These are phyloP conservation scores for Clonostachys solani DNA, from an alignment of 2,329 filamentous ascomycete species.

Conservation along the genomic window DNA sequence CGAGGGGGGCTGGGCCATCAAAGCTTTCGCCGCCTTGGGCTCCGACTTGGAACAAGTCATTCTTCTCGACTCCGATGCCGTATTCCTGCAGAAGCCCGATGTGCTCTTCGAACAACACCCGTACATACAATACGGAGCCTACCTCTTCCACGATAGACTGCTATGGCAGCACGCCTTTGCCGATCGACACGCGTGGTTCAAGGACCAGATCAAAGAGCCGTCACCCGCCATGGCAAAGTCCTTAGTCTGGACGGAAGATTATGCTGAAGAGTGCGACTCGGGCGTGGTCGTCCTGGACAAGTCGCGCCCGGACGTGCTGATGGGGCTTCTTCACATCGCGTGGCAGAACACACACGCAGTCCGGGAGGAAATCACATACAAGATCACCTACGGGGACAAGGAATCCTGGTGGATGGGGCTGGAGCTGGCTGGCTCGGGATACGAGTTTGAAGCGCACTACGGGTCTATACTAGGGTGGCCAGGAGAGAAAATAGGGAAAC, in stretches of 20 bases:
- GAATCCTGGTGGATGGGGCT: slow-evolving; percentile 41
- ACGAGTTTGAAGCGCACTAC: slow-evolving; percentile 34
- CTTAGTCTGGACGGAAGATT: slow-evolving; percentile 30
- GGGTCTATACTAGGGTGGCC: slow-evolving; percentile 32
- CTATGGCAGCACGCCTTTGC: slow-evolving; percentile 26
- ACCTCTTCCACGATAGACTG: slow-evolving; percentile 36
- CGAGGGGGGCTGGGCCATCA: slow-evolving; percentile 31
- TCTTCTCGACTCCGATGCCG: slow-evolving; percentile 30
- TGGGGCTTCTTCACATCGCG: slow-evolving; percentile 31
- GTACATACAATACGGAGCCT: slow-evolving; percentile 23
- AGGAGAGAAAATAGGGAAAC: neutral
- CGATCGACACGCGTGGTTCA: slow-evolving; percentile 30
- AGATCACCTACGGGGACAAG: slow-evolving; percentile 37
- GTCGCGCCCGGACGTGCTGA: slow-evolving; percentile 23
- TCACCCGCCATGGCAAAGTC: slow-evolving; percentile 23
- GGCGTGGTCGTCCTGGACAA: slow-evolving; percentile 37
- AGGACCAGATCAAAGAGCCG: slow-evolving; percentile 26
- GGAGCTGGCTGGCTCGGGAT: slow-evolving; percentile 28
- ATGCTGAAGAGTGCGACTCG: slow-evolving; percentile 35
- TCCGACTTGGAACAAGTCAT: slow-evolving; percentile 28
- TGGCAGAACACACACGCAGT: slow-evolving; percentile 38
- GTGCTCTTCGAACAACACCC: slow-evolving; percentile 19
- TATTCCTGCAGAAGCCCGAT: slow-evolving; percentile 30
- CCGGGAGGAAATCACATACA: slow-evolving; percentile 32
- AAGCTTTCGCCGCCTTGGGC: slow-evolving; percentile 31